phyloP scores from a whole-genome alignment of 2,329 filamentous ascomycete species.

The Neofusicoccum kwambonambiense region DNA sequence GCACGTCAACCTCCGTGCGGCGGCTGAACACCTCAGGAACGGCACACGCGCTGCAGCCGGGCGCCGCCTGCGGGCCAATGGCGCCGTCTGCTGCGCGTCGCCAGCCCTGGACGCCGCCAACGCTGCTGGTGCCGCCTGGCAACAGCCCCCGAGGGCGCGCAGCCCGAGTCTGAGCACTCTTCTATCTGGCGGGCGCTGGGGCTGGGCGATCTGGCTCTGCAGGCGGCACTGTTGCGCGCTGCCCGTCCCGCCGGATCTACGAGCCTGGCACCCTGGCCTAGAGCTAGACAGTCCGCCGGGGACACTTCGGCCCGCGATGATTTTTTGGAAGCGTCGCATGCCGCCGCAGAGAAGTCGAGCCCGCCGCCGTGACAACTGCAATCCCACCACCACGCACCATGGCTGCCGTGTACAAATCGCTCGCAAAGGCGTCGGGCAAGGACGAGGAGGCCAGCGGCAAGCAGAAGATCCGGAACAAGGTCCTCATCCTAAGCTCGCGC shows the following conservation, averaged over 20 bases:
- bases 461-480: constrained; percentile 55
- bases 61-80: constrained; percentile 1
- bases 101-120: background rate
- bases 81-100: background rate
- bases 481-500: constrained; percentile 87
- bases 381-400: constrained; percentile 32
- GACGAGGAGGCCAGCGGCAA: constrained; percentile 29
- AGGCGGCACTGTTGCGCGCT: constrained; percentile 12
- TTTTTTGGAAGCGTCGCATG: constrained; percentile 4
- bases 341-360: background rate
- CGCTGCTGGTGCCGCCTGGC: background rate
- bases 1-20: constrained; percentile 19
- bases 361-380: background rate
- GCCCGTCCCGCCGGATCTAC: constrained; percentile 3
- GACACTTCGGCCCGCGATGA: background rate
- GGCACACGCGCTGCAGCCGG: constrained; percentile 13
- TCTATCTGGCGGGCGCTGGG: background rate
- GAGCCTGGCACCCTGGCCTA: too few relatives aligned
- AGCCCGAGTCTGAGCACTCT: background rate
- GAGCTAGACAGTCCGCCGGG: background rate
- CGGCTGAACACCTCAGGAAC: constrained; percentile 8
- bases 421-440: constrained; percentile 45
- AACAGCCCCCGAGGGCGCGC: background rate
- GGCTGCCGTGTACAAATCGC: constrained; percentile 58
- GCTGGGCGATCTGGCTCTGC: constrained; percentile 5